A percentile compares a stretch with the other conserved stretches of the same genome.
phyloP scores from a whole-genome alignment of 768 basidiomycete species.

The Boletus insuetus region DNA sequence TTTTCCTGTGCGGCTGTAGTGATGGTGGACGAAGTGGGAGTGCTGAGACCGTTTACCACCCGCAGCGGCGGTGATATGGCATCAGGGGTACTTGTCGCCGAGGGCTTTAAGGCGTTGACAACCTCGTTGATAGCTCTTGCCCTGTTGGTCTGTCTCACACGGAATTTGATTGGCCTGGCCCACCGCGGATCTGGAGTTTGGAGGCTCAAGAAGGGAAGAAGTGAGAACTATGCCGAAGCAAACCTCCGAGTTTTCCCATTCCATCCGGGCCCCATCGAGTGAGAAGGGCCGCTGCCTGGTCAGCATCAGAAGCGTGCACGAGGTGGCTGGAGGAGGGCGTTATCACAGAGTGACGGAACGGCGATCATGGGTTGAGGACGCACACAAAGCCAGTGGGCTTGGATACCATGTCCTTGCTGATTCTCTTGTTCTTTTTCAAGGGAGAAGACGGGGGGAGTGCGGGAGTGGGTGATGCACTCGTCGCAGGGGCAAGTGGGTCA shows the following conservation, averaged over 20 bases:
- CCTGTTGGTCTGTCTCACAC: conserved; percentile 63
- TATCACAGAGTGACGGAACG: conserved; percentile 9
- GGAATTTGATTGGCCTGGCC: conserved; percentile 85
- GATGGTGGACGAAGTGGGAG: conserved; percentile 64
- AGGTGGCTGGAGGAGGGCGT: conserved; percentile 59
- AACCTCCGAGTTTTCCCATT: conserved; percentile 84
- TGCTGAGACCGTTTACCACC: conserved; percentile 77
- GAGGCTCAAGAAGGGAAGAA: conserved; percentile 24
- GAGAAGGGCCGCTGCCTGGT: conserved; percentile 83
- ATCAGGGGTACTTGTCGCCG: conserved; percentile 41
- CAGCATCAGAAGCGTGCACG: conserved; percentile 87
- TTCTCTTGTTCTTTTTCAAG: conserved; percentile 55
- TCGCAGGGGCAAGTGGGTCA: conserved; percentile 44
- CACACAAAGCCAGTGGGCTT: conserved; percentile 82
- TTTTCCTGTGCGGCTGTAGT: conserved; percentile 78
- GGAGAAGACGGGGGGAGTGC: conserved; percentile 34
- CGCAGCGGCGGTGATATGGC: conserved; percentile 54
- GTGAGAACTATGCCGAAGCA: conserved; percentile 25
- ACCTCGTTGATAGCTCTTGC: conserved; percentile 76
- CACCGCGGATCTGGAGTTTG: conserved; percentile 70
- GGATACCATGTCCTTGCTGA: conserved; percentile 90
- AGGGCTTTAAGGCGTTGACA: conserved; percentile 65
- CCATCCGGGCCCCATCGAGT: conserved; percentile 88
- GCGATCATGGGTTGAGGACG: conserved; percentile 33
- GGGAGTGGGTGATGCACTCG: background rate